Evolutionary conservation across 2,329 filamentous ascomycete species (phyloP).

Genomic region (Mycosphaerella arachidis): DNA sequence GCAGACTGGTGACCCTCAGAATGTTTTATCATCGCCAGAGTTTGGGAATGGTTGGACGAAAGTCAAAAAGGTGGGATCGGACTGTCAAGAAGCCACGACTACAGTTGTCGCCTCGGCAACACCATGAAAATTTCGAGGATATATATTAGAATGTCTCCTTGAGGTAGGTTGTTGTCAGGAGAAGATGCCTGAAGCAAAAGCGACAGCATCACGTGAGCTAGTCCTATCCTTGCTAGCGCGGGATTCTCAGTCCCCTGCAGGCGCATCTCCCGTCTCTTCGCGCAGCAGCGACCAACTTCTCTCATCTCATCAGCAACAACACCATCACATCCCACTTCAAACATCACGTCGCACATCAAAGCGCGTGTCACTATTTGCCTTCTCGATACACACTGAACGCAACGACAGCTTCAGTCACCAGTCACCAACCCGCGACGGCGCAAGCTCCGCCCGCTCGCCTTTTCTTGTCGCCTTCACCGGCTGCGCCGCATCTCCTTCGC

Average conservation of each 20-base stretch:
- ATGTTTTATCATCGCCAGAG: no score
- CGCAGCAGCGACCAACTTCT: background rate
- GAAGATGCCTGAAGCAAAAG: no score
- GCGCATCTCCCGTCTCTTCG: background rate
- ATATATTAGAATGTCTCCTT: no score
- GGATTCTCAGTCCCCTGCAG: background rate
- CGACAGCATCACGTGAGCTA: background rate
- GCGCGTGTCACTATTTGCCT: background rate
- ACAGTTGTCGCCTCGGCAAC: no score
- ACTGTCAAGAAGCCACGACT: no score
- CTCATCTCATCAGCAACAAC: background rate
- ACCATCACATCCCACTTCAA: background rate
- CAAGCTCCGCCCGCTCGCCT: constrained; percentile 1
- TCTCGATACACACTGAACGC: background rate
- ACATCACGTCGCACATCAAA: background rate
- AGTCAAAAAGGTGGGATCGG: no score
- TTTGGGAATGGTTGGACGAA: no score
- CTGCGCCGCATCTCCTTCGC: background rate
- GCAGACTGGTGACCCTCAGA: no score
- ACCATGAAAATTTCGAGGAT: no score
- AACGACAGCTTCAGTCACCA: background rate
- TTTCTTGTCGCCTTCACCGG: constrained; percentile 3
- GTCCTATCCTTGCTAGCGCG: background rate
- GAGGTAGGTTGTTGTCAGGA: no score
- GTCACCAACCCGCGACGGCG: background rate